A percentile compares a stretch with the other conserved stretches of the same genome.
Evolutionary conservation across 2,329 filamentous ascomycete genomes (phyloP).

Genomic region (Parastagonospora avenae): DNA sequence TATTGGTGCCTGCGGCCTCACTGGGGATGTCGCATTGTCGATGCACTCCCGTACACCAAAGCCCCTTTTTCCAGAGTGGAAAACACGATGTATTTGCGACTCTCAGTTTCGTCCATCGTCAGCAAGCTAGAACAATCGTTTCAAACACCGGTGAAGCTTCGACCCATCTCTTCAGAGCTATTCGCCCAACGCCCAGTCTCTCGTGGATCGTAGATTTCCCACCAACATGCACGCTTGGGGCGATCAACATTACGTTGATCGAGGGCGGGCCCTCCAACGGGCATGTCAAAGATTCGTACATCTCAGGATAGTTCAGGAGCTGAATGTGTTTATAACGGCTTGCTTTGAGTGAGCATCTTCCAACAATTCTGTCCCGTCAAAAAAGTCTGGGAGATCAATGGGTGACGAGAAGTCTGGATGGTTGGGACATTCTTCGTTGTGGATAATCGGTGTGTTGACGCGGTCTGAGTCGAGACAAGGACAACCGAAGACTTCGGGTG

Average conservation of each 20-base stretch:
- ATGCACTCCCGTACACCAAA: too few species aligned
- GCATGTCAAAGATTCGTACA: not conserved
- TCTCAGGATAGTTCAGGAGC: not conserved
- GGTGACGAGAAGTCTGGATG: not conserved
- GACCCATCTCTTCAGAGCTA: slow-evolving; percentile 12
- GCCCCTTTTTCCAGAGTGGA: too few species aligned
- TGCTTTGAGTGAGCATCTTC: too few species aligned
- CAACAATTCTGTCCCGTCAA: not conserved
- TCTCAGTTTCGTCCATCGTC: too few species aligned
- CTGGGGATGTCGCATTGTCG: too few species aligned
- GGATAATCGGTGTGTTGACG: not conserved
- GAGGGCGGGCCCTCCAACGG: not conserved
- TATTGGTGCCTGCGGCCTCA: too few species aligned
- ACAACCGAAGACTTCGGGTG: not conserved
- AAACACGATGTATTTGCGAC: too few species aligned
- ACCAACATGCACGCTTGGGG: not conserved
- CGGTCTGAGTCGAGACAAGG: not conserved
- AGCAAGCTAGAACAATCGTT: not conserved
- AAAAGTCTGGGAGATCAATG: not conserved
- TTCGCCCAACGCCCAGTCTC: slow-evolving; percentile 3
- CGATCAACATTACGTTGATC: not conserved
- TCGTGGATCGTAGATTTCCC: not conserved
- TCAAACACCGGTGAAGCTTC: not conserved
- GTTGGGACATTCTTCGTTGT: not conserved
- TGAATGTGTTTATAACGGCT: not conserved